Conservation (phyloP, 176 grass and related monocot species). For the Bonia amplexicaulis region DNA sequence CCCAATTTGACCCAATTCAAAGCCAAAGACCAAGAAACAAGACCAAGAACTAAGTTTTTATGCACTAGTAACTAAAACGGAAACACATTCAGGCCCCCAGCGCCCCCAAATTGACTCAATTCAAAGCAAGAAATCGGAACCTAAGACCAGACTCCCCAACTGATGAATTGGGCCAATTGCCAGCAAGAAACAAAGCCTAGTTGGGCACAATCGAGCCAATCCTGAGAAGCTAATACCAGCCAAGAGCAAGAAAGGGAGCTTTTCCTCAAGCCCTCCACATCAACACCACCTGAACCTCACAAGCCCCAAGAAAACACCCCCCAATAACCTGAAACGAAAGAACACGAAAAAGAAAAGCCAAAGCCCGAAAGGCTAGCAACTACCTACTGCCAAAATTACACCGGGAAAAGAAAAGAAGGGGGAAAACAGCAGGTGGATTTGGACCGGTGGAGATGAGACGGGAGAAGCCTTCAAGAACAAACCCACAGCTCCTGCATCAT, state of each 20-base stretch:
- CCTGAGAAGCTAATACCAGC: not conserved
- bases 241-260: not conserved
- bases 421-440: constrained; percentile 4
- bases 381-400: constrained; percentile 14
- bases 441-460: not conserved
- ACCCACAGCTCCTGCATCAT: constrained; percentile 10
- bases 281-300: not conserved
- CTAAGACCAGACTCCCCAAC: not conserved
- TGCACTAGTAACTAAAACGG: not conserved
- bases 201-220: not conserved
- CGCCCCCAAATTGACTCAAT: not conserved
- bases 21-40: not conserved
- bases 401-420: not conserved
- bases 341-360: not conserved
- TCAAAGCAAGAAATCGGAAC: not conserved
- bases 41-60: not conserved
- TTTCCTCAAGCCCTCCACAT: not conserved
- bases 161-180: not conserved
- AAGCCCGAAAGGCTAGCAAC: not conserved
- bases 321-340: not conserved
- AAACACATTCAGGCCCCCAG: not conserved
- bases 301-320: not conserved
- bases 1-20: not conserved
- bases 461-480: constrained; percentile 17
- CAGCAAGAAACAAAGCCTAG: not conserved